phyloP scores from a whole-genome alignment of 2,329 filamentous ascomycete species.

The Anthostomella pinea region DNA sequence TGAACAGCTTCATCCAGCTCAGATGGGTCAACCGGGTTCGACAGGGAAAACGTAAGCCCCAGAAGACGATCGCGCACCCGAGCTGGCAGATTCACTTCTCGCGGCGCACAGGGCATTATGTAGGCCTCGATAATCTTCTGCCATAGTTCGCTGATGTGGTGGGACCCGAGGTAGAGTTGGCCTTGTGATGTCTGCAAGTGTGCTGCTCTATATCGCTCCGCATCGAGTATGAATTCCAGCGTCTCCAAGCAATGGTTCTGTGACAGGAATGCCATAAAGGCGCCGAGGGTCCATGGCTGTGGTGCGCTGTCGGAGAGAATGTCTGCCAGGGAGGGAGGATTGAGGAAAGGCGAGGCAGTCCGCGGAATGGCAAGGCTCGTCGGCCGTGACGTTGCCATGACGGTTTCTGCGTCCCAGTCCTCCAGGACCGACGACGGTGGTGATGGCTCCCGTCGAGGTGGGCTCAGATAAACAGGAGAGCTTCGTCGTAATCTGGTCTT shows the following conservation, averaged over 20 bases:
- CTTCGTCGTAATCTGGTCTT: conserved; percentile 44
- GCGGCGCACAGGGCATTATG: conserved; percentile 77
- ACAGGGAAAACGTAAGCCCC: conserved; percentile 52
- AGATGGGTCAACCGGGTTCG: conserved; percentile 68
- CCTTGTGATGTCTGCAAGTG: conserved; percentile 45
- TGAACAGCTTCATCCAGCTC: conserved; percentile 77
- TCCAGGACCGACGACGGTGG: conserved; percentile 45
- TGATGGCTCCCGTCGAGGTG: conserved; percentile 41
- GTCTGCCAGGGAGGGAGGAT: conserved; percentile 72
- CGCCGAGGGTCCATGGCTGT: conserved; percentile 83
- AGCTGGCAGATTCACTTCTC: conserved; percentile 88
- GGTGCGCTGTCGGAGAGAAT: conserved; percentile 84
- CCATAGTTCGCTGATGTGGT: conserved; percentile 80
- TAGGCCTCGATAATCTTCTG: conserved; percentile 85
- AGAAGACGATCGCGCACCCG: conserved; percentile 81
- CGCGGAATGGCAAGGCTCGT: conserved; percentile 45
- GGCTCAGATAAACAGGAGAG: conserved; percentile 43
- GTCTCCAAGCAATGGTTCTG: conserved; percentile 97
- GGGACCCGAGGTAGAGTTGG: conserved; percentile 44
- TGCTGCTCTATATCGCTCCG: conserved; percentile 73
- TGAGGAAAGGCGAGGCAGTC: conserved; percentile 38
- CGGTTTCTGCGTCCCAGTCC: conserved; percentile 41
- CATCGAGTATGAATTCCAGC: conserved; percentile 93
- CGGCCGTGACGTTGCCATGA: conserved; percentile 49
- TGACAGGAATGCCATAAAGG: conserved; percentile 94